These are phyloP conservation scores for Microcyclospora tardicrescens DNA, from an alignment of 2,329 filamentous ascomycete species.

Conservation along the genomic window DNA sequence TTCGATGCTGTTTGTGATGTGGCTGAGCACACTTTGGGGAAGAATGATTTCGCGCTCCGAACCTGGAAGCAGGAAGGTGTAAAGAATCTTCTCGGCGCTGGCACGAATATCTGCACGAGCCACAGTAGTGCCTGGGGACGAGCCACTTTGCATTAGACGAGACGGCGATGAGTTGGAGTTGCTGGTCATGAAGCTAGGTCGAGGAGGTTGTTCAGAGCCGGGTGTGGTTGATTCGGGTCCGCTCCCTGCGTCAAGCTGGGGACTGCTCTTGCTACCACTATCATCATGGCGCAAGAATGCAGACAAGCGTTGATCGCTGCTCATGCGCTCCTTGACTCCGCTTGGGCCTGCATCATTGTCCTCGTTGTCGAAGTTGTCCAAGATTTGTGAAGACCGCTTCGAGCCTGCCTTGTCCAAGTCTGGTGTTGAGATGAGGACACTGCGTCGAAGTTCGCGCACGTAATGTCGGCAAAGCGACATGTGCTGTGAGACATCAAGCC, in stretches of 20 bases:
- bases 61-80: constrained; percentile 89
- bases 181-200: constrained; percentile 46
- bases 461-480: constrained; percentile 97
- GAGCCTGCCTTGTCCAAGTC: constrained; percentile 68
- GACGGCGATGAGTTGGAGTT: constrained; percentile 33
- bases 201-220: constrained; percentile 34
- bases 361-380: constrained; percentile 44
- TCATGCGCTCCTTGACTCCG: constrained; percentile 31
- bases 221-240: constrained; percentile 19
- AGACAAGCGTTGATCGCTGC: constrained; percentile 78
- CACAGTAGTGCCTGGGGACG: constrained; percentile 71
- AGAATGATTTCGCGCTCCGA: constrained; percentile 93
- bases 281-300: constrained; percentile 61
- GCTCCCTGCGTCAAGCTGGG: constrained; percentile 35
- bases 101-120: constrained; percentile 81
- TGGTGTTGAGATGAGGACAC: constrained; percentile 83
- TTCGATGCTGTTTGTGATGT: constrained; percentile 80
- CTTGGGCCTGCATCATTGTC: constrained; percentile 24
- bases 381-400: constrained; percentile 69
- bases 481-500: constrained; percentile 98
- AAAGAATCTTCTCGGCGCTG: constrained; percentile 96
- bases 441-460: constrained; percentile 85
- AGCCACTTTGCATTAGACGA: constrained; percentile 50
- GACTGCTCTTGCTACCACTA: constrained; percentile 33
- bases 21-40: constrained; percentile 71